These are phyloP conservation scores for Pseudogymnoascus sp. DNA, from an alignment of 2,329 filamentous ascomycete species.

Conservation along the genomic window DNA sequence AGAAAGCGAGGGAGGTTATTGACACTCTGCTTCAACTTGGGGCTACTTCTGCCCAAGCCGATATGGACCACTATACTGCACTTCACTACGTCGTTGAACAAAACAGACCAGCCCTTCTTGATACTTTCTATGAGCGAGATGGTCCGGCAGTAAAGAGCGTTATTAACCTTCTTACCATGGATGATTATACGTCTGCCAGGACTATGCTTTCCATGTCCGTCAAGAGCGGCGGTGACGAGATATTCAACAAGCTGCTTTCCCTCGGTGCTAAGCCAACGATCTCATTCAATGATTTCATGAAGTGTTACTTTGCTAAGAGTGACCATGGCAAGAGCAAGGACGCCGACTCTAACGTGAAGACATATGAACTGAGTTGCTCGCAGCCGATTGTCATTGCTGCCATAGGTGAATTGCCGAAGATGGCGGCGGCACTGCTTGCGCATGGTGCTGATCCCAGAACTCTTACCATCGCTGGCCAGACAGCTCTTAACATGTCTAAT, in stretches of 20 bases:
- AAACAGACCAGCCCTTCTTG: conserved; percentile 39
- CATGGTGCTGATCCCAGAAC: conserved; percentile 58
- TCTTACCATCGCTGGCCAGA: conserved; percentile 36
- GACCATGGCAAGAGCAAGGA: conserved; percentile 30
- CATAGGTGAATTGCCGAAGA: conserved; percentile 39
- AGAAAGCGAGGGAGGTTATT: conserved; percentile 57
- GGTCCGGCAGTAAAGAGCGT: conserved; percentile 51
- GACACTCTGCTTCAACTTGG: conserved; percentile 58
- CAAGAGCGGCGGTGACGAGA: conserved; percentile 39
- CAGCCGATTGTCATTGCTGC: conserved; percentile 62
- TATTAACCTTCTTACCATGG: conserved; percentile 54
- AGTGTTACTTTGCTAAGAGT: conserved; percentile 40
- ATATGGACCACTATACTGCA: conserved; percentile 53
- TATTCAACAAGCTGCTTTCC: conserved; percentile 53
- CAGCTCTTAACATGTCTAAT: conserved; percentile 29
- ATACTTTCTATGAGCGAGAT: conserved; percentile 47
- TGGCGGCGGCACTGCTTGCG: conserved; percentile 45
- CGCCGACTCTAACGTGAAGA: conserved; percentile 40
- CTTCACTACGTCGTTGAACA: conserved; percentile 55
- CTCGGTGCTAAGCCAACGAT: conserved; percentile 52
- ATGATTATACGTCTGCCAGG: conserved; percentile 25
- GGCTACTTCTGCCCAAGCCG: conserved; percentile 64
- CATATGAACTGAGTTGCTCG: conserved; percentile 40
- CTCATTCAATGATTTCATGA: conserved; percentile 56
- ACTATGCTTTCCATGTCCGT: conserved; percentile 54